Base-by-base conservation (phyloP, 805 yeast genomes). In the Candida adriatica region DNA sequence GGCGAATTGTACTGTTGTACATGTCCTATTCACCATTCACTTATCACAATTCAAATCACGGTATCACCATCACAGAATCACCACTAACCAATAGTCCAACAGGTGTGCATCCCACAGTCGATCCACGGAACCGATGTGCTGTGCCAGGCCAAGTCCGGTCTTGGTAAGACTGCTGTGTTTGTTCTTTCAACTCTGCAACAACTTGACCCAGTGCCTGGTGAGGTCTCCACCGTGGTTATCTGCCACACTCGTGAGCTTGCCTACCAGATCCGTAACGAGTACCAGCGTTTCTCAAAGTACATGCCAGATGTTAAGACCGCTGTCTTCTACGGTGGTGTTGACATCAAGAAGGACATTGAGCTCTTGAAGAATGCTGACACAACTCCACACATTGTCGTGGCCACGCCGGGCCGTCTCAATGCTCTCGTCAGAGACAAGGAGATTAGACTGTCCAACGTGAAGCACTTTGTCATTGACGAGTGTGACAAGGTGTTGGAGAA, bases 211-310 rank as follows among this genome's bases (percentile, higher is more conserved):
- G 86, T 90, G 47, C 86, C 94, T 40, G 98, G 97, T 55, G 97
- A 90, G 64, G 82, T 92, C 43, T 76, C 95, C 33, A 90, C 94
- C 34, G 70, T 92, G 53, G 97, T 90, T 29, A 77, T 90, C 48
- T 92, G 97, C 68, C 96, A 92, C 67, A 94, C 98, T 41, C 86
- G 98, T 72, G 98, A 90, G 68, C 73, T 90, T 68, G 98, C 98
- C 22, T 90, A 87, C 67, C 98, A 90, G 69, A 92, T 90, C 62
- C 83, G 87, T 64, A 90, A 92, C 61, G 98, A 90, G 69, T 90
- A 90, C 59, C 80, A 92, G 48, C 81, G 98, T 67, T 90, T 90
- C 70, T 85, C 96, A 53, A 92, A 92, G 72, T 90, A 90, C 65
- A 83, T 90, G 87, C 97, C 97, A 43, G 96, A 90, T 49, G 96